A percentile compares a stretch with the other conserved stretches of the same genome.
Evolutionary conservation across 495 filamentous ascomycete genomes (phyloP).

Genomic region (Neurospora sublineolata): DNA sequence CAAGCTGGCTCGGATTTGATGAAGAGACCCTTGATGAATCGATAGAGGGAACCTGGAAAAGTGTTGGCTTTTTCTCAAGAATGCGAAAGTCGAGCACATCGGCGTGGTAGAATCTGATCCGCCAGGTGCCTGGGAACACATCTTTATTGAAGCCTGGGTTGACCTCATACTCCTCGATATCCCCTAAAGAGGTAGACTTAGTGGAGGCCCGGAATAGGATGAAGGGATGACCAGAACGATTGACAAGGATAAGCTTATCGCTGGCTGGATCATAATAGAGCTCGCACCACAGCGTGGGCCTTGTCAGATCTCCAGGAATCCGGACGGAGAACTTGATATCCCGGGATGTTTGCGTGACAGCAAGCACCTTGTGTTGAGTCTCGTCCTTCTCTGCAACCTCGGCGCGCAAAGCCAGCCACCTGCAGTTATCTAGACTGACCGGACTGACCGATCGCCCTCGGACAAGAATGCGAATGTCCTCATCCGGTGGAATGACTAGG

Average conservation of each 20-base stretch:
- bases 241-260: constrained; percentile 37
- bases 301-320: constrained; percentile 27
- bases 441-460: constrained; percentile 36
- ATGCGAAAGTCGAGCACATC: constrained; percentile 39
- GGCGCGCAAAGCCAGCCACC: constrained; percentile 33
- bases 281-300: constrained; percentile 35
- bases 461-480: constrained; percentile 38
- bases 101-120: constrained; percentile 29
- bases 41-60: constrained; percentile 16
- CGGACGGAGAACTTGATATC: constrained; percentile 40
- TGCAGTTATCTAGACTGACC: constrained; percentile 31
- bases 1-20: constrained; percentile 12
- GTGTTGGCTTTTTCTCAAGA: constrained; percentile 32
- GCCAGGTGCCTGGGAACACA: constrained; percentile 36
- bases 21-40: constrained; percentile 3
- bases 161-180: constrained; percentile 26
- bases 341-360: constrained; percentile 36
- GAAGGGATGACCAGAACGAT: constrained; percentile 34
- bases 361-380: constrained; percentile 34
- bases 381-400: constrained; percentile 31
- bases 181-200: constrained; percentile 13
- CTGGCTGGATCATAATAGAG: constrained; percentile 40
- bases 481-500: constrained; percentile 27
- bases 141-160: constrained; percentile 28
- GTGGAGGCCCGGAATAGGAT: constrained; percentile 26